These are phyloP conservation scores for Tolypocladium amazonense DNA, from an alignment of 2,329 filamentous ascomycete species.

Conservation along the genomic window DNA sequence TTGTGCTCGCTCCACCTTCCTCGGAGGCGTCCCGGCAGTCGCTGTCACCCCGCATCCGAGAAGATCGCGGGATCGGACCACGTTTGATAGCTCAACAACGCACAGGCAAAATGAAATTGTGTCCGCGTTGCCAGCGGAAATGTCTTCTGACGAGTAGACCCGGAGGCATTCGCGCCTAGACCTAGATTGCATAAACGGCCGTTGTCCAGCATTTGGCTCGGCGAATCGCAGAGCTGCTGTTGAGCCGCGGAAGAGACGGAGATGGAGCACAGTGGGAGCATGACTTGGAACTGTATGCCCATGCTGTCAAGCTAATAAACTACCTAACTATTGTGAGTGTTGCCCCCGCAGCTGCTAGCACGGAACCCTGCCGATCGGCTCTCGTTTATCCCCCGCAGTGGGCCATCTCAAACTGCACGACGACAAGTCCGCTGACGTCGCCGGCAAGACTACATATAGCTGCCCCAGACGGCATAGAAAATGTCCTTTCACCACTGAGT, in stretches of 20 bases:
- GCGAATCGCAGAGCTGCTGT: not conserved
- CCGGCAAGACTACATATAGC: too few relatives aligned
- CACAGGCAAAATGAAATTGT: too few relatives aligned
- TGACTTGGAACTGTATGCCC: not conserved
- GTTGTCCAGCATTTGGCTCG: not conserved
- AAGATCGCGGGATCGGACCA: too few relatives aligned
- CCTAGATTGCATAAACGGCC: not conserved
- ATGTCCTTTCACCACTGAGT: too few relatives aligned
- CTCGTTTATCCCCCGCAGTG: not conserved
- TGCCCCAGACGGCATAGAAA: too few relatives aligned
- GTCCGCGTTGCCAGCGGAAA: too few relatives aligned
- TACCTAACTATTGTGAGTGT: not conserved
- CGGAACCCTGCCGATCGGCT: not conserved
- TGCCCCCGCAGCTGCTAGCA: not conserved
- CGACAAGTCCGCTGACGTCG: not conserved
- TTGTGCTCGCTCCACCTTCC: too few relatives aligned
- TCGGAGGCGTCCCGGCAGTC: too few relatives aligned
- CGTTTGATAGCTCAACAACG: too few relatives aligned
- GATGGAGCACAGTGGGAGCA: not conserved
- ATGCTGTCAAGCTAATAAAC: not conserved
- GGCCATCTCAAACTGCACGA: not conserved
- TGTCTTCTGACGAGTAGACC: too few relatives aligned
- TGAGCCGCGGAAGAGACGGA: not conserved
- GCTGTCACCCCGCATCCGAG: too few relatives aligned
- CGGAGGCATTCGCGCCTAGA: too few relatives aligned